Evolutionary conservation across 306 rosid species (phyloP), one percentile per base, ranked within the genome.

Genomic region (Pterocarpus macrocarpus): DNA sequence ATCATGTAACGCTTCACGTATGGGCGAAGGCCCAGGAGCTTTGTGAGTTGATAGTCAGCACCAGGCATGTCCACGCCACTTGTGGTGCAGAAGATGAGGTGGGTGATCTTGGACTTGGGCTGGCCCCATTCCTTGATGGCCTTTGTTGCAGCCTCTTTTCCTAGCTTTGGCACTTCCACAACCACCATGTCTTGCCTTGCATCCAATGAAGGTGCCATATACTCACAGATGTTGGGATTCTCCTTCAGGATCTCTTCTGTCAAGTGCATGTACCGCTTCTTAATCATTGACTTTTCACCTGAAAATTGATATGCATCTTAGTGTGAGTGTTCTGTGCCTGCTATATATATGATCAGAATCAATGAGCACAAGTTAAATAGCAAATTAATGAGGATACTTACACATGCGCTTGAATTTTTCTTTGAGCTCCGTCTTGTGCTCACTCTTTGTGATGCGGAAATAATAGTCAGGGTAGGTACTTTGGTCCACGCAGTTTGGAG

Each of bases 391-490:
- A 75, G 22, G 52, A 44, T 32, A 38, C 80, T 71, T 83, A 83
- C 86, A 83, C 83, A 83, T 83, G 79, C 86, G 86, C 80, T 78
- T 58, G 57, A 83, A 83, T 38, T 82, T 82, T 47, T 82, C 62
- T 45, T 82, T 79, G 70, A 79, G 82, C 32, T 79, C 63, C 0
- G 73, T 63, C 30, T 71, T 80, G 10, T 80, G 83, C 30, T 90
- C 92, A 16, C 90, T 91, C 39, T 89, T 85, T 8, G 92, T 91
- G 85, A 91, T 80, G 0, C 90, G 87, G 55, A 90, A 90, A 73
- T 88, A 90, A 56, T 69, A 91, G 73, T 89, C 94, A 2, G 92
- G 90, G 34, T 89, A 91, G 0, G 85, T 38, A 69, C 86, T 84
- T 34, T 91, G 94, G 0, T 85, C 85, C 2, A 22, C 28, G 28